Evolutionary conservation across 2,329 filamentous ascomycete species (phyloP).

Genomic region (Cladophialophora exuberans): DNA sequence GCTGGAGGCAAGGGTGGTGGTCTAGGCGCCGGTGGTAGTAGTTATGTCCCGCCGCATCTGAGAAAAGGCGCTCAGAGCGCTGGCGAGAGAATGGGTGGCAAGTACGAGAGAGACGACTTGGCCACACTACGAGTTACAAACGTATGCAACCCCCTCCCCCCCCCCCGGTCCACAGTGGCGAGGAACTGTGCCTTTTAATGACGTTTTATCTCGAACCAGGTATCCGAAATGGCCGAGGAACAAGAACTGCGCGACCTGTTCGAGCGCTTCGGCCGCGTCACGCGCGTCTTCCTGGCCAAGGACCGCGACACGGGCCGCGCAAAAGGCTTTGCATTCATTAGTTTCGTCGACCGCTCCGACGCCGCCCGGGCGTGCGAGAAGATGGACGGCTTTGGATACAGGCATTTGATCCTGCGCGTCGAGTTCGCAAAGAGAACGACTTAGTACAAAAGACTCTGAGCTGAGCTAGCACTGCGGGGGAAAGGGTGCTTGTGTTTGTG

Average conservation of each 20-base stretch:
- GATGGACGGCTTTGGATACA: constrained; percentile 83
- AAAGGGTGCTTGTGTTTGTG: not conserved
- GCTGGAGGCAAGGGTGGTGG: constrained; percentile 57
- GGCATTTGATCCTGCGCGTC: constrained; percentile 56
- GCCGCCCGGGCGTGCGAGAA: constrained; percentile 92
- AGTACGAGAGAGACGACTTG: constrained; percentile 95
- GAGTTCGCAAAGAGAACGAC: constrained; percentile 54
- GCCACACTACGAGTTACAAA: constrained; percentile 97
- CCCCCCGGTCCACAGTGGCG: too few species aligned
- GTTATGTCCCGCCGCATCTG: constrained; percentile 93
- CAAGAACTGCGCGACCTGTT: constrained; percentile 96
- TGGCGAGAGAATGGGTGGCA: constrained; percentile 89
- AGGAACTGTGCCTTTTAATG: too few species aligned
- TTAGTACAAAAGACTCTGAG: not conserved
- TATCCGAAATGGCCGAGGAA: constrained; percentile 97
- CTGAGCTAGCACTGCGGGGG: not conserved
- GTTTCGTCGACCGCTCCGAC: constrained; percentile 86
- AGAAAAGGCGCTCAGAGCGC: constrained; percentile 62
- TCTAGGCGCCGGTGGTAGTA: constrained; percentile 70
- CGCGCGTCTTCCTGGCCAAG: constrained; percentile 96
- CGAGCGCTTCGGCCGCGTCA: constrained; percentile 94
- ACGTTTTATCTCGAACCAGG: too few species aligned
- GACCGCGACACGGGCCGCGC: constrained; percentile 94
- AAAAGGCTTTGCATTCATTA: constrained; percentile 99
- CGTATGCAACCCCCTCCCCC: constrained; percentile 57